Evolutionary conservation across 2,329 filamentous ascomycete genomes (phyloP), one percentile per base, ranked within the genome.

Genomic region (Daldinia sp.): DNA sequence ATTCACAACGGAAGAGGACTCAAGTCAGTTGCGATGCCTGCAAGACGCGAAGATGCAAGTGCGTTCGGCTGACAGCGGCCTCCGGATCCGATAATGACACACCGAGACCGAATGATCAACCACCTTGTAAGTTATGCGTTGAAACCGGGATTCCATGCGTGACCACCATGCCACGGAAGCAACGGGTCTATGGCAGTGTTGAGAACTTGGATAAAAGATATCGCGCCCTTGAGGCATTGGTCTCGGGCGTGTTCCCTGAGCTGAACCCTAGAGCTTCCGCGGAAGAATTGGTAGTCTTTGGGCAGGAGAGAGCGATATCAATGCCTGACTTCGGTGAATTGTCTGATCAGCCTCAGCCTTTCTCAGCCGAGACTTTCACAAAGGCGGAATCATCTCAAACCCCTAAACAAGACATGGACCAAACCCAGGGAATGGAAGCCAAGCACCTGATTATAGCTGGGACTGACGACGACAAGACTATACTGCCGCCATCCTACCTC

Each of bases 121-220:
- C 77, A 35, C 68, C 76, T 2, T 83, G 81, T 65, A 78, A 81
- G 48, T 78, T 78, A 61, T 83, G 82, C 67, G 71, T 78, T 55
- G 74, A 80, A 54, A 78, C 76, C 26, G 79, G 78, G 7, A 79
- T 81, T 28, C 72, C 74, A 37, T 83, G 82, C 72, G 79, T 82
- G 69, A 82, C 78, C 6, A 82, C 81, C 10, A 73, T 82, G 39
- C 82, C 82, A 5, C 78, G 82, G 26, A 83, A 83, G 68, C 81
- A 82, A 42, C 74, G 82, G 37, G 81, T 83, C 10, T 83, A 83
- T 61, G 82, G 82, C 15, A 83, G 81, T 64, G 79, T 82, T 6
- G 82, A 83, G 67, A 82, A 81, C n/a, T 73, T 83, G 48, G 82
- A 81, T 54, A 74, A 80, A 33, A 76, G 81, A 30, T 83, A 81